These are phyloP conservation scores for Cytidiella melzeri DNA, from an alignment of 768 basidiomycete genomes.

Conservation along the genomic window DNA sequence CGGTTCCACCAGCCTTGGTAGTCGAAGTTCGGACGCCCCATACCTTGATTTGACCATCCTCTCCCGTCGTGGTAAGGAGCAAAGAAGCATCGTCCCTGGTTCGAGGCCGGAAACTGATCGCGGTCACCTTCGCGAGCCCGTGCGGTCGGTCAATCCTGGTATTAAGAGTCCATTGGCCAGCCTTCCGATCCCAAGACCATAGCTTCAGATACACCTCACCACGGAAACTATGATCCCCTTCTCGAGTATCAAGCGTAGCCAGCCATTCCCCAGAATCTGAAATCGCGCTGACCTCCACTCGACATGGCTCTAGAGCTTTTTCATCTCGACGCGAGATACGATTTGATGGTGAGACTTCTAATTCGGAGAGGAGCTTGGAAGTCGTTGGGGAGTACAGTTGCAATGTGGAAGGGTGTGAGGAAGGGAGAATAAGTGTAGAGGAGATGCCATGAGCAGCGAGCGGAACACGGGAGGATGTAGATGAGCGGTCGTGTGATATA, in stretches of 20 bases:
- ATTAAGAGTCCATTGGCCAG: slow-evolving; percentile 66
- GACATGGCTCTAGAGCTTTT: slow-evolving; percentile 63
- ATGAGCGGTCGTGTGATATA: slow-evolving; percentile 27
- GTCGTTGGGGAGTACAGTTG: slow-evolving; percentile 79
- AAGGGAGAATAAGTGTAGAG: slow-evolving; percentile 77
- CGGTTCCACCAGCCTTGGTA: slow-evolving; percentile 39
- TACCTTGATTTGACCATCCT: slow-evolving; percentile 70
- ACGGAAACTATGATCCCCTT: slow-evolving; percentile 58
- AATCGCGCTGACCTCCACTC: slow-evolving; percentile 65
- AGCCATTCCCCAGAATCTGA: slow-evolving; percentile 80
- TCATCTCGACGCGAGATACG: slow-evolving; percentile 80
- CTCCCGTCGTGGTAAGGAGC: slow-evolving; percentile 66
- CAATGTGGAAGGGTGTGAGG: slow-evolving; percentile 92
- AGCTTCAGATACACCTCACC: slow-evolving; percentile 80
- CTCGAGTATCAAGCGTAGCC: slow-evolving; percentile 80
- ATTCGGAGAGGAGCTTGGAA: slow-evolving; percentile 70
- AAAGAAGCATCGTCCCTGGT: slow-evolving; percentile 23
- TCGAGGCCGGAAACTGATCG: slow-evolving; percentile 62
- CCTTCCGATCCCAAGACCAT: slow-evolving; percentile 77
- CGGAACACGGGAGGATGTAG: slow-evolving; percentile 46
- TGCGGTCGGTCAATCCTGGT: slow-evolving; percentile 90
- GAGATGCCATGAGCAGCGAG: slow-evolving; percentile 72
- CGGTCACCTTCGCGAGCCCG: slow-evolving; percentile 53
- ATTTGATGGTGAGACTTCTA: slow-evolving; percentile 93
- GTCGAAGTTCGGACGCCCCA: slow-evolving; percentile 60